Conservation (phyloP, 441 rosid species). For the Aleurites moluccanus region DNA sequence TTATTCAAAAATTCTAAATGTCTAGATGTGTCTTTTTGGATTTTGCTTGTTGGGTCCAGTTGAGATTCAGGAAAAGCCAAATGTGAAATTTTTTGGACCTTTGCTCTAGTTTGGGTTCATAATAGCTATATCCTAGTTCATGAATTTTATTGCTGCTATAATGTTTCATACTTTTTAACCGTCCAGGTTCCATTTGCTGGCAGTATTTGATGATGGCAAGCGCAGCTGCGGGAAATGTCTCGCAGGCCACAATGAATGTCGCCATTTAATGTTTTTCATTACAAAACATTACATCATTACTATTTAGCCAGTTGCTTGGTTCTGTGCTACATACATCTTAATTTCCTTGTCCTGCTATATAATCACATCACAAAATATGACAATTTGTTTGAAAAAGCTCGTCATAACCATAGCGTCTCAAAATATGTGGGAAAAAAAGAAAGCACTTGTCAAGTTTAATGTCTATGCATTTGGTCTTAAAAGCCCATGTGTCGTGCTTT, state of each 20-base stretch:
- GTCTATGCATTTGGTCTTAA: no score
- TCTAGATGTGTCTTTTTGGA: neutral
- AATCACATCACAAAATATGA: no score
- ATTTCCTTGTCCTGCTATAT: no score
- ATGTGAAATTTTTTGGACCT: neutral
- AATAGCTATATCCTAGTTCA: neutral
- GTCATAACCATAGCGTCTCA: no score
- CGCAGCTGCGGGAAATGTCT: conserved; percentile 42
- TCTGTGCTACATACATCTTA: no score
- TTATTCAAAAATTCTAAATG: neutral
- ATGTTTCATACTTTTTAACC: conserved; percentile 23
- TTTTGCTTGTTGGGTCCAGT: neutral
- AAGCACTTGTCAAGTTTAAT: no score
- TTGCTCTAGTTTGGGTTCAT: neutral
- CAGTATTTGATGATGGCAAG: conserved; percentile 40
- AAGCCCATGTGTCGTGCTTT: no score
- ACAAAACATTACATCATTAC: no score
- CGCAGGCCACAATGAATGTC: conserved; percentile 36
- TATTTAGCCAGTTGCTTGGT: no score
- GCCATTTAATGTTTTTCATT: no score
- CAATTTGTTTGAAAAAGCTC: no score
- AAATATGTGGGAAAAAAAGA: no score
- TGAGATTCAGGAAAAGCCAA: neutral
- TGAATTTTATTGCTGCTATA: conserved; percentile 3
- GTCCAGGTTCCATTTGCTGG: conserved; percentile 35